phyloP scores from a whole-genome alignment of 1,284 basidiomycete species.

The Sporisorium iseilematis-ciliati region DNA sequence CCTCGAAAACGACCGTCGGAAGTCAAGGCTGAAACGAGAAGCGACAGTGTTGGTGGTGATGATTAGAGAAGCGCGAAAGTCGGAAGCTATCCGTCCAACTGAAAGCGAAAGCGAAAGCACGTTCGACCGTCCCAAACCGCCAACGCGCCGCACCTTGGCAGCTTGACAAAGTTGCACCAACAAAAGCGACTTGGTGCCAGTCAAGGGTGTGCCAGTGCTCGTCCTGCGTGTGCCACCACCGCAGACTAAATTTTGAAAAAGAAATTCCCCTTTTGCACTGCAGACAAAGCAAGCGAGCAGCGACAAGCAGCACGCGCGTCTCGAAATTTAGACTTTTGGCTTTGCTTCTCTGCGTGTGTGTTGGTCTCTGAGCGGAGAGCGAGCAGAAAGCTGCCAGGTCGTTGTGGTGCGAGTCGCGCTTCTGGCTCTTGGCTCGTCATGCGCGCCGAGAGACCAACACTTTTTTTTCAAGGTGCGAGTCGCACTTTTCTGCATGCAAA shows the following conservation, averaged over 20 bases:
- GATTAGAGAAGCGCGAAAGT: not conserved
- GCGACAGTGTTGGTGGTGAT: not conserved
- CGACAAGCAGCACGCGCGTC: slow-evolving; percentile 1
- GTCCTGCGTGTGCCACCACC: too few species aligned
- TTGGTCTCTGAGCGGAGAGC: slow-evolving; percentile 5
- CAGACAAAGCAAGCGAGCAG: not conserved
- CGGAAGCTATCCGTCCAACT: not conserved
- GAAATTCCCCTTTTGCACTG: too few species aligned
- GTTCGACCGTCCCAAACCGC: too few species aligned
- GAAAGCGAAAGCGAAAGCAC: not conserved
- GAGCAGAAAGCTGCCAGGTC: not conserved
- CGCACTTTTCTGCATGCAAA: not conserved
- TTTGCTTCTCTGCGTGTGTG: not conserved
- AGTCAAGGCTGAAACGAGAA: not conserved
- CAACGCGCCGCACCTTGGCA: too few species aligned
- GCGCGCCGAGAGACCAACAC: slow-evolving; percentile 8
- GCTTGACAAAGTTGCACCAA: too few species aligned
- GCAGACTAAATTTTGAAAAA: too few species aligned
- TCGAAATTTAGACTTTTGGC: not conserved
- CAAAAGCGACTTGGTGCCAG: too few species aligned
- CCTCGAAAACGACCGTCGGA: not conserved
- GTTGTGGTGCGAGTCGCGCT: not conserved
- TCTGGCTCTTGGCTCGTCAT: not conserved
- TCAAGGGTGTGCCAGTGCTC: too few species aligned
- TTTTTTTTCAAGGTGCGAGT: not conserved